Evolutionary conservation across 331 rosid genomes (phyloP).

Genomic region (Arachis monticola): DNA sequence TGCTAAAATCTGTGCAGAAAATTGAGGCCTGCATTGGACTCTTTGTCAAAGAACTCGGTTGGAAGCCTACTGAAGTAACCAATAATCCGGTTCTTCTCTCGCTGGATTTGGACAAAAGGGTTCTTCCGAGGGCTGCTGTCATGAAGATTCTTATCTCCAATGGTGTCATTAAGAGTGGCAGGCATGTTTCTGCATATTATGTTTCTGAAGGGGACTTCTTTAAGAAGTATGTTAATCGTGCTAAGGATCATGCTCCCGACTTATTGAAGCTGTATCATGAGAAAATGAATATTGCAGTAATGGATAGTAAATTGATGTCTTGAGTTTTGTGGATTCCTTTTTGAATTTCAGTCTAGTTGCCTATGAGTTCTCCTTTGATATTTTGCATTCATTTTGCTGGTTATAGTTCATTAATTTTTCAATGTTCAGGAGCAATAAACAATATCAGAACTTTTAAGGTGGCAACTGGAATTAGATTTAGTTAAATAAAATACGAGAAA

Average conservation of each 20-base stretch:
- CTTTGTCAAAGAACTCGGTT: too few species aligned
- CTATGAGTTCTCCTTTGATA: background rate
- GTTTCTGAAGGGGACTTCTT: constrained; percentile 32
- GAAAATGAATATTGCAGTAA: background rate
- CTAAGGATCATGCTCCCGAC: constrained; percentile 23
- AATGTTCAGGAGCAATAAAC: background rate
- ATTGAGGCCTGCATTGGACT: too few species aligned
- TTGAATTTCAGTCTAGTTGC: background rate
- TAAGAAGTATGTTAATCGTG: constrained; percentile 38
- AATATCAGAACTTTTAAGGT: background rate
- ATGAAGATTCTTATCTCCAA: background rate
- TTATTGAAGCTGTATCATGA: constrained; percentile 22
- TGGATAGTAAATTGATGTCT: background rate
- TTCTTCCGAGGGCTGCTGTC: constrained; percentile 17
- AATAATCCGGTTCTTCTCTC: too few species aligned
- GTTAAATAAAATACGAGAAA: too few species aligned
- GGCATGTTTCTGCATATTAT: background rate
- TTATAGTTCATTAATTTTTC: background rate
- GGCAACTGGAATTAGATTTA: background rate
- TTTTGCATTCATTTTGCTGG: background rate
- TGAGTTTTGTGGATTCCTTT: background rate
- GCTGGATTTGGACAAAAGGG: constrained; percentile 7
- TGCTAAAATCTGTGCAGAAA: too few species aligned
- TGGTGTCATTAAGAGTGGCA: constrained; percentile 28
- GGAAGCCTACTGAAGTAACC: too few species aligned